Percentiles rank a stretch among this genome's conserved stretches.
These are phyloP conservation scores for Petasospora rhodanensis DNA, from an alignment of 1,139 yeast genomes.

Conservation along the genomic window DNA sequence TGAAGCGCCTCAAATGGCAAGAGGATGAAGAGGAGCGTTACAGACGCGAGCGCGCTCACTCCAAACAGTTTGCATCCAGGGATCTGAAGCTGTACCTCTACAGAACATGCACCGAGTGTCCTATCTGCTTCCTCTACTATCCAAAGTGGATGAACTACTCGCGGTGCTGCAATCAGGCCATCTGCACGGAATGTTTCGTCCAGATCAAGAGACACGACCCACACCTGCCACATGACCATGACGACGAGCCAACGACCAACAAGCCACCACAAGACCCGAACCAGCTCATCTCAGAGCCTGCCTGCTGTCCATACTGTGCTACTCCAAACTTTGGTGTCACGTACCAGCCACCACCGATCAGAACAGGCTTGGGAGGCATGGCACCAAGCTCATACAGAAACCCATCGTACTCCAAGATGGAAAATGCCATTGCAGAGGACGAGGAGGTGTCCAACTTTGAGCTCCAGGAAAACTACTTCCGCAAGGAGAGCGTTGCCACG, in stretches of 20 bases:
- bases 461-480: conserved; percentile 24
- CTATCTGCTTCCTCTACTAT: conserved; percentile 85
- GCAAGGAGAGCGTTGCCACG: conserved; percentile 17
- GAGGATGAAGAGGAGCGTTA: conserved; percentile 43
- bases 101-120: conserved; percentile 73
- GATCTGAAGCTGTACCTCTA: conserved; percentile 51
- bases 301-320: conserved; percentile 93
- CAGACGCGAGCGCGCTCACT: conserved; percentile 33
- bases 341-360: conserved; percentile 58
- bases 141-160: conserved; percentile 77
- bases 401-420: conserved; percentile 6
- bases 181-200: conserved; percentile 95
- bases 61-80: conserved; percentile 35
- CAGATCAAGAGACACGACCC: conserved; percentile 94
- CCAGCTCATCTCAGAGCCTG: conserved; percentile 76
- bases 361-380: conserved; percentile 51
- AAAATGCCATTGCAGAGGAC: conserved; percentile 20
- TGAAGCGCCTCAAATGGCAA: conserved; percentile 48
- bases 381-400: conserved; percentile 35
- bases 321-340: conserved; percentile 81
- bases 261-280: conserved; percentile 46
- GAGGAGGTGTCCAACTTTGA: conserved; percentile 22
- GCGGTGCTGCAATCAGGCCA: conserved; percentile 91
- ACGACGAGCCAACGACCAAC: conserved; percentile 28
- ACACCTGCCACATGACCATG: conserved; percentile 82